Evolutionary conservation across 164 flowering plant genomes (phyloP).

Genomic region (Saururus chinensis): DNA sequence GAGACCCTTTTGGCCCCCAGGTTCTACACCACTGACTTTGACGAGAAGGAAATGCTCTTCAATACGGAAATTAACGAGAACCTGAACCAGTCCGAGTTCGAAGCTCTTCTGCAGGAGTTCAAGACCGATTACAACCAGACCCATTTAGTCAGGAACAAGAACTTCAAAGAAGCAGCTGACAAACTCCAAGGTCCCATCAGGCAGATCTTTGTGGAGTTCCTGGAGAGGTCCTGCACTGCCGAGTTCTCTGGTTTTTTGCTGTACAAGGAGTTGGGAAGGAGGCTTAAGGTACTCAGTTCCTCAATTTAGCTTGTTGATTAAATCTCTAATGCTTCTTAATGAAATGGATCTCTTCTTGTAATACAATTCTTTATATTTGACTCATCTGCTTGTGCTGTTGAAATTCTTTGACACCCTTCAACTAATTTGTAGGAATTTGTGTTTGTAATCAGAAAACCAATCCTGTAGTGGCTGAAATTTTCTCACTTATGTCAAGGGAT

Average conservation of each 20-base stretch:
- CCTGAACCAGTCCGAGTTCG: slow-evolving; percentile 68
- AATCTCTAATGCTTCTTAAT: too few relatives aligned
- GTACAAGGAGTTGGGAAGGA: slow-evolving; percentile 93
- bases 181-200: slow-evolving; percentile 73
- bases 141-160: slow-evolving; percentile 91
- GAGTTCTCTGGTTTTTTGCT: slow-evolving; percentile 96
- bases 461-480: slow-evolving; percentile 70
- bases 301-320: too few relatives aligned
- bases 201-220: slow-evolving; percentile 91
- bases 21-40: slow-evolving; percentile 95
- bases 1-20: slow-evolving; percentile 87
- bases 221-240: slow-evolving; percentile 98
- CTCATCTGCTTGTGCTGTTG: too few relatives aligned
- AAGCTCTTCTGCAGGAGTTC: slow-evolving; percentile 84
- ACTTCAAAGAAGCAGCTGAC: slow-evolving; percentile 94
- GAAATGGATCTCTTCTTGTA: too few relatives aligned
- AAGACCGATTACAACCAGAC: slow-evolving; percentile 97
- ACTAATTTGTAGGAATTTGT: slow-evolving; percentile 13
- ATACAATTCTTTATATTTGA: too few relatives aligned
- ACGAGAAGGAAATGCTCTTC: slow-evolving; percentile 92
- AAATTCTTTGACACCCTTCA: too few relatives aligned
- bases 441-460: background rate
- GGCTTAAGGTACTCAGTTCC: slow-evolving; percentile 64
- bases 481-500: slow-evolving; percentile 99
- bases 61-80: slow-evolving; percentile 90